Conservation (phyloP, 2,329 filamentous ascomycete species). For the Aureobasidium uvarum region DNA sequence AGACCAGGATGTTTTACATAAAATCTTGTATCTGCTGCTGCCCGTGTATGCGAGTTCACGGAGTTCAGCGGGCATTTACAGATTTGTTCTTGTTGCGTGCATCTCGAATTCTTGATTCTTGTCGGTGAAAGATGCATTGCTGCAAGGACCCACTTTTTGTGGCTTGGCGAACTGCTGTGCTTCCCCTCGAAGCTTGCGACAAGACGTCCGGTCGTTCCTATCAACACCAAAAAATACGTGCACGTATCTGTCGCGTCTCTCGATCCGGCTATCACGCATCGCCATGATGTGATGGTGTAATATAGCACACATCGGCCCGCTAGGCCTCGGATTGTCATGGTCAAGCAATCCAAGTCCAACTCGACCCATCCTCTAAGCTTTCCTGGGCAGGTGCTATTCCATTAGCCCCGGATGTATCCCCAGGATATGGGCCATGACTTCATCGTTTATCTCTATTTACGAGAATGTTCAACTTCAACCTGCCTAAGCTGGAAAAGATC, state of each 20-base stretch:
- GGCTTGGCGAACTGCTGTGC: background rate
- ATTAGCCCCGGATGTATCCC: constrained; percentile 17
- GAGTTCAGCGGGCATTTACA: background rate
- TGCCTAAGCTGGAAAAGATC: constrained; percentile 22
- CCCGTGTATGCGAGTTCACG: background rate
- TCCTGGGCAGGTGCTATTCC: constrained; percentile 13
- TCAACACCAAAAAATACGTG: background rate
- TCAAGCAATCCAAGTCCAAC: constrained; percentile 14
- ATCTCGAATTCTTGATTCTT: background rate
- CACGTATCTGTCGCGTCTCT: no score
- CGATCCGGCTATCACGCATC: background rate
- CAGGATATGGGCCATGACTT: constrained; percentile 1
- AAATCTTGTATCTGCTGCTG: background rate
- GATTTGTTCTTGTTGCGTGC: background rate
- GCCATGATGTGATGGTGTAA: background rate
- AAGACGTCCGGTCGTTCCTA: background rate
- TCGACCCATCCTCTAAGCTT: constrained; percentile 16
- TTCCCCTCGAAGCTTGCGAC: background rate
- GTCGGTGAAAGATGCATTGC: background rate
- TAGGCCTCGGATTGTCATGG: background rate
- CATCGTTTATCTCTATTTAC: constrained; percentile 17
- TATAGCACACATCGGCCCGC: no score
- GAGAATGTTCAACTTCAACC: constrained; percentile 16
- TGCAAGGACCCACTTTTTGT: background rate
- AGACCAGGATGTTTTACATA: background rate